These are phyloP conservation scores for Craspedostauros australis DNA, from an alignment of 108 stramenopile genomes.

Conservation along the genomic window DNA sequence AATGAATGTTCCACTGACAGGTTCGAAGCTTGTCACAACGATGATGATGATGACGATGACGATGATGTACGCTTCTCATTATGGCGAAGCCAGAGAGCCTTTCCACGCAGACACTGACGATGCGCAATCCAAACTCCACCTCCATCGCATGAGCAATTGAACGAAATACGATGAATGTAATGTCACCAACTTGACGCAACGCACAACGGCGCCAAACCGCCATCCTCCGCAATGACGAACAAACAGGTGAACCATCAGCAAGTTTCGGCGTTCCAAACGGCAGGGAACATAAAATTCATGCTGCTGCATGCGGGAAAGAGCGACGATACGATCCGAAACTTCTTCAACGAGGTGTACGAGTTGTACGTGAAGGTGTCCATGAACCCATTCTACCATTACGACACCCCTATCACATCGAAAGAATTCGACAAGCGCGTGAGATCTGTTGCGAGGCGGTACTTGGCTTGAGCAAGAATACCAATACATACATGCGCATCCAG, in stretches of 20 bases:
- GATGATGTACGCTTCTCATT: too few species aligned
- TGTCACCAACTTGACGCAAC: not conserved
- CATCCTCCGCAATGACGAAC: too few species aligned
- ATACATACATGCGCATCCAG: too few species aligned
- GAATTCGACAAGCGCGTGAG: conserved; percentile 83
- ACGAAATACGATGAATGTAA: not conserved
- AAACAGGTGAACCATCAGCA: conserved; percentile 89
- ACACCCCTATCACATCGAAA: conserved; percentile 80
- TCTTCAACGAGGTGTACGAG: conserved; percentile 91
- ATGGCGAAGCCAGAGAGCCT: too few species aligned
- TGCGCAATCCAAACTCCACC: too few species aligned
- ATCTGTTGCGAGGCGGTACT: conserved; percentile 59
- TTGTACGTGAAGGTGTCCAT: conserved; percentile 92
- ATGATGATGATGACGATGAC: too few species aligned
- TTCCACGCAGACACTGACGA: too few species aligned
- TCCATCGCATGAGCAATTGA: not conserved
- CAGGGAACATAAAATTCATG: conserved; percentile 89
- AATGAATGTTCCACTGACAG: too few species aligned
- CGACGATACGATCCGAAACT: conserved; percentile 82
- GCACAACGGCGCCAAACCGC: not conserved
- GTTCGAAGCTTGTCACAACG: too few species aligned
- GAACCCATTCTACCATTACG: conserved; percentile 94
- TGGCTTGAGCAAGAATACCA: too few species aligned
- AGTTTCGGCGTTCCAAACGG: conserved; percentile 88
- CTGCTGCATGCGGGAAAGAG: conserved; percentile 80